Base-by-base conservation (phyloP, 768 basidiomycete species). In the Rhodotorula taiwanensis region DNA sequence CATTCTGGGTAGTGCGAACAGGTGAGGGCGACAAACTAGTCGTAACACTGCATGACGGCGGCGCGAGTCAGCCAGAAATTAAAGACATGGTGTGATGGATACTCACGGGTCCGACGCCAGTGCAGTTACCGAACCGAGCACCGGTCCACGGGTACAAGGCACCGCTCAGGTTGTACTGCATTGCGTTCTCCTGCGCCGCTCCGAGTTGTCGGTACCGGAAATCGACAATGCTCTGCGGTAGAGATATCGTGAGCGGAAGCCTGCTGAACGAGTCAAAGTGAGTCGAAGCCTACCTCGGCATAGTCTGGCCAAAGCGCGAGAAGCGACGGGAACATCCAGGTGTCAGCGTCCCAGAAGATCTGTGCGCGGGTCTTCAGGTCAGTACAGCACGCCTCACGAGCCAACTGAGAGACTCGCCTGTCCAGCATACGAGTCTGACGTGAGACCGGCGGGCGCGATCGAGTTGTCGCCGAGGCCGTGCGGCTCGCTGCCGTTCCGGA, bases 401-500 rank as follows among this genome's bases (percentile, higher is more conserved):
- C 47, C n/a, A n/a, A n/a, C n/a, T n/a, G n/a, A n/a, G n/a, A n/a
- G n/a, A n/a, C n/a, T n/a, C n/a, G n/a, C 36, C 56, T 54, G 54
- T 7, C 66, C 66, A 4, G 63, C 60, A 36, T 69, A 69, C 1
- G 56, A 59, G 50, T 69, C 68, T 1, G 56, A 59, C 8, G 68
- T 69, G 14, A 69, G n/a, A 21, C 68, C 68, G 1, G 68, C 63
- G 6, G 68, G 68, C 5, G 63, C 68, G 31, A 69, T 69, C 15
- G 49, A 53, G 51, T 59, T 65, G 56, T 61, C 68, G 47, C 68
- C 68, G 20, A 55, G 51, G 5, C 68, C 68, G 2, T 52, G 51
- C 36, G 60, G 15, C 55, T 64, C 62, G 56, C 36, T 36, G 7
- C 68, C 68, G 33, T 52, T 45, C 8, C 64, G 52, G 42, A 66